Conservation (phyloP, 306 rosid species). For the Sicyos baderoa region DNA sequence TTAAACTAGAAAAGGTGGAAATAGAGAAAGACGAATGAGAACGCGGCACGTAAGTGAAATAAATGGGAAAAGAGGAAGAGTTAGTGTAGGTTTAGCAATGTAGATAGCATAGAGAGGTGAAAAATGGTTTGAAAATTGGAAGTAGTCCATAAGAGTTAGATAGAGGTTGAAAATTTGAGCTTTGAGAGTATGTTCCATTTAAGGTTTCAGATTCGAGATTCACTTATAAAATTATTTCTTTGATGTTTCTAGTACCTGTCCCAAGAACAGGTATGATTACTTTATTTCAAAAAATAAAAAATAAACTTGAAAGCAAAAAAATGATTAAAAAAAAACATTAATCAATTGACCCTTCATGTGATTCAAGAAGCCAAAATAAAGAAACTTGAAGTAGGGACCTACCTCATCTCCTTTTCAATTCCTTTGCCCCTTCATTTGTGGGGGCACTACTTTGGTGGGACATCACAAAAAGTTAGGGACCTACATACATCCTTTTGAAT, state of each 20-base stretch:
- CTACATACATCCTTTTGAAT: too few relatives aligned
- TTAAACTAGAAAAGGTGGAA: neutral
- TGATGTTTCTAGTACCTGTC: too few relatives aligned
- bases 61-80: neutral
- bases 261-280: too few relatives aligned
- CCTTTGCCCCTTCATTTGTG: slow-evolving; percentile 3
- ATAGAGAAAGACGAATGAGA: neutral
- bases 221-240: too few relatives aligned
- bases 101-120: neutral
- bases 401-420: neutral
- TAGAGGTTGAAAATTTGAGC: too few relatives aligned
- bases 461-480: too few relatives aligned
- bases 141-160: too few relatives aligned
- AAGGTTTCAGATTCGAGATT: too few relatives aligned
- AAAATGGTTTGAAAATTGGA: neutral
- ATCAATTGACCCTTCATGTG: slow-evolving; percentile 14
- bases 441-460: neutral
- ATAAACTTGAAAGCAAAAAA: too few relatives aligned
- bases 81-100: neutral
- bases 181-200: too few relatives aligned
- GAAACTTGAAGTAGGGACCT: neutral
- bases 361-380: neutral
- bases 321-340: neutral
- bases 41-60: neutral
- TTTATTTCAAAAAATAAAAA: too few relatives aligned